These are phyloP conservation scores for Galerina marginata DNA, from an alignment of 768 basidiomycete species.

Conservation along the genomic window DNA sequence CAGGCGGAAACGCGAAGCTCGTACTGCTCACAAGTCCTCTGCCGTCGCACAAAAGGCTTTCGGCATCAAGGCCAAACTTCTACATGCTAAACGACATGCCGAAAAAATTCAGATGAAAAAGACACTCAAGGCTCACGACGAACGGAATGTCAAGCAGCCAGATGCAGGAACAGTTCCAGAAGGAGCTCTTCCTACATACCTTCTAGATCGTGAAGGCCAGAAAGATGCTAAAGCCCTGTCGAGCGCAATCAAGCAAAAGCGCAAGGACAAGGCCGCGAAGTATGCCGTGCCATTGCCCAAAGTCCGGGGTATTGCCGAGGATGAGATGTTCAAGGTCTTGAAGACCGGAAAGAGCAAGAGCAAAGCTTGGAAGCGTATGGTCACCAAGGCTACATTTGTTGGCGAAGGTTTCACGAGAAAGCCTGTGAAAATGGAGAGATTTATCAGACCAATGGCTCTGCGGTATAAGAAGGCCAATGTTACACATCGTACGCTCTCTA, in stretches of 20 bases:
- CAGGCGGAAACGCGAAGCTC: slow-evolving; percentile 85
- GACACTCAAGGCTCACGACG: slow-evolving; percentile 99
- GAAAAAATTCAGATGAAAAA: slow-evolving; percentile 99
- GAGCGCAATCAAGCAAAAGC: slow-evolving; percentile 95
- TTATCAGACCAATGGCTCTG: slow-evolving; percentile 96
- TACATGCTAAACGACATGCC: slow-evolving; percentile 94
- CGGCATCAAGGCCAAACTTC: slow-evolving; percentile 96
- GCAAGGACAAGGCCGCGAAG: slow-evolving; percentile 99
- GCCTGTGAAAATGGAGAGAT: slow-evolving; percentile 98
- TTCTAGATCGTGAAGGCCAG: slow-evolving; percentile 97
- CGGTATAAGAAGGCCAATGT: slow-evolving; percentile 99
- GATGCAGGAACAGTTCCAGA: slow-evolving; percentile 85
- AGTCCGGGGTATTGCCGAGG: slow-evolving; percentile 97
- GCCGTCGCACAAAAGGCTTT: slow-evolving; percentile 91
- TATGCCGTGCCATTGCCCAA: slow-evolving; percentile 96
- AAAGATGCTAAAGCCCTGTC: slow-evolving; percentile 97
- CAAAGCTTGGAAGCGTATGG: slow-evolving; percentile 99
- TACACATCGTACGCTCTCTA: slow-evolving; percentile 82
- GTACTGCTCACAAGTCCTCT: slow-evolving; percentile 78
- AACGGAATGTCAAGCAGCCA: slow-evolving; percentile 95
- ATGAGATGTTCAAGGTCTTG: slow-evolving; percentile 99
- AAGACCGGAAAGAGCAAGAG: slow-evolving; percentile 96
- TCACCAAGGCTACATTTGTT: slow-evolving; percentile 99
- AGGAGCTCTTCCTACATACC: slow-evolving; percentile 91
- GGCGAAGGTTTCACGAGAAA: slow-evolving; percentile 98